Base-by-base conservation (phyloP, 495 filamentous ascomycete genomes). In the Apodospora peruviana region DNA sequence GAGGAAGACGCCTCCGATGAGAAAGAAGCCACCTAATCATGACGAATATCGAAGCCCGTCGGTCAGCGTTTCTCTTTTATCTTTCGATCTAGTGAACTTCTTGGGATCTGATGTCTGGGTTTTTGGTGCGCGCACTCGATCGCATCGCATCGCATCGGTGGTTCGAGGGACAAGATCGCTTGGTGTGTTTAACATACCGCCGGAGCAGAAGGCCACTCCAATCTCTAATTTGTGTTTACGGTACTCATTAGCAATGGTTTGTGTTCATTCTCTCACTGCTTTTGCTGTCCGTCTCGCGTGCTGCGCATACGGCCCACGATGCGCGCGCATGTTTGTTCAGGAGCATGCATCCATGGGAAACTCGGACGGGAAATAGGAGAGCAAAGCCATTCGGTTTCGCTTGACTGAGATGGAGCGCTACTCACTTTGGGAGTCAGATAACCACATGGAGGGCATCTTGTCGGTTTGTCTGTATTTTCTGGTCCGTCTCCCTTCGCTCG, bases 361-460 rank as follows among this genome's bases (percentile, higher is more conserved):
- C 14, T 36, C n/a, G 5, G 29, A 14, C 23, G n/a, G n/a, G n/a
- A n/a, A n/a, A n/a, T n/a, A n/a, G n/a, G n/a, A n/a, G n/a, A n/a
- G n/a, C n/a, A n/a, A n/a, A n/a, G n/a, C n/a, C n/a, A n/a, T n/a
- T n/a, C n/a, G n/a, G n/a, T n/a, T n/a, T n/a, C n/a, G n/a, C n/a
- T n/a, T n/a, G n/a, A n/a, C n/a, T n/a, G n/a, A n/a, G n/a, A n/a
- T n/a, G n/a, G 16, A 38, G 9, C 16, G 16, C 10, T 16, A 73
- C 85, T 60, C 76, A 96, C 93, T 98, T 73, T 98, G 93, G 52
- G 85, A 80, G 65, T 98, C 93, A 56, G 90, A 87, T 52, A 98
- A 76, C 93, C 93, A 98, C 85, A 95, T 94, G 49, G 86, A 67
- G 46, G 70, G 62, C 69, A 73, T 75, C 34, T 60, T 69, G 48